phyloP scores from a whole-genome alignment of 202 grass and related monocot species.

The Panicum virgatum region DNA sequence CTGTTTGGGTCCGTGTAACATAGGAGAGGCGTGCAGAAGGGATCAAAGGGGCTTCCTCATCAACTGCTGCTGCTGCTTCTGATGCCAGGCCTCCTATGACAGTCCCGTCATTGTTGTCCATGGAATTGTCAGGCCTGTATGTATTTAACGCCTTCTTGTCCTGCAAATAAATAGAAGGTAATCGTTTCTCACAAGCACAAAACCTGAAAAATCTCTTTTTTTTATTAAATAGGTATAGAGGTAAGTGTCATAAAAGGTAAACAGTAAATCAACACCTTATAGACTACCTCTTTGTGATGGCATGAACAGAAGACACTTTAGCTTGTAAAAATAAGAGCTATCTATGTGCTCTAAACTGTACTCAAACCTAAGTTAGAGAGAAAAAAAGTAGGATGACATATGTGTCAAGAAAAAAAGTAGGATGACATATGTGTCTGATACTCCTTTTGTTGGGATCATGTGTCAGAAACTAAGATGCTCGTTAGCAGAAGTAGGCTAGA shows the following conservation, averaged over 20 bases:
- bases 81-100: slow-evolving; percentile 42
- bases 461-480: neutral
- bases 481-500: neutral
- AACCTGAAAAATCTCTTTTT: neutral
- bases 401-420: too few relatives aligned
- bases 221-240: neutral
- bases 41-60: slow-evolving; percentile 89
- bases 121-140: slow-evolving; percentile 52
- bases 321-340: slow-evolving; percentile 5
- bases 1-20: slow-evolving; percentile 72
- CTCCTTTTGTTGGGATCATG: neutral
- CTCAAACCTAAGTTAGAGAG: slow-evolving; percentile 11
- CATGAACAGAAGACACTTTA: neutral
- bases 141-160: slow-evolving; percentile 71
- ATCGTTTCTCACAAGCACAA: slow-evolving; percentile 6
- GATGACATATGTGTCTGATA: neutral
- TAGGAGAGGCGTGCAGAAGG: slow-evolving; percentile 73
- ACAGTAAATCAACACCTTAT: neutral
- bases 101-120: slow-evolving; percentile 47
- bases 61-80: slow-evolving; percentile 51
- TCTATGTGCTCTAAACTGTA: neutral
- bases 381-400: too few relatives aligned
- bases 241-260: neutral
- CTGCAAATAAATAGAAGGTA: slow-evolving; percentile 42
- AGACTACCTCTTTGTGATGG: neutral